Percentiles rank a stretch among this genome's conserved stretches.
phyloP scores from a whole-genome alignment of 345 rosid species.

The Lumnitzera racemosa region DNA sequence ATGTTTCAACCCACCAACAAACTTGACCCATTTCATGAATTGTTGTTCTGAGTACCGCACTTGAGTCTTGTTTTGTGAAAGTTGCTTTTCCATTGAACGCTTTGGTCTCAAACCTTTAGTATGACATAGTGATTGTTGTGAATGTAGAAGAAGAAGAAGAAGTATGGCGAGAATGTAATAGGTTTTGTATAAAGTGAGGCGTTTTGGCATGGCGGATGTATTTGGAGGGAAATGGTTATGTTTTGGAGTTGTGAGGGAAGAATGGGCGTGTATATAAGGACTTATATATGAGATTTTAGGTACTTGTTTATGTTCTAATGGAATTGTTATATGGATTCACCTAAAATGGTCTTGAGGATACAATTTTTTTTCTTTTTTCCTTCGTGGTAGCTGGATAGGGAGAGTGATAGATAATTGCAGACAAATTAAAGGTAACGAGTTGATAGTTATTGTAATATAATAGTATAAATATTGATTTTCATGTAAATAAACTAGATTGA shows the following conservation, averaged over 20 bases:
- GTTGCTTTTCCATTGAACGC: constrained; percentile 25
- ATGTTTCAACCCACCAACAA: constrained; percentile 77
- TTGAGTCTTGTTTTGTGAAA: constrained; percentile 33
- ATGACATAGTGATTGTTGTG: constrained; percentile 42
- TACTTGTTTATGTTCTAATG: background rate
- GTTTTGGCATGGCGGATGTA: constrained; percentile 11
- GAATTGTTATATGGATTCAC: background rate
- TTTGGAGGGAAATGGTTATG: constrained; percentile 5
- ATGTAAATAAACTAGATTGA: too few relatives aligned
- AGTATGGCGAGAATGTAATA: constrained; percentile 11
- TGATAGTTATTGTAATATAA: too few relatives aligned
- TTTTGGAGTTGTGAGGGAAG: background rate
- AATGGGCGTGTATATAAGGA: background rate
- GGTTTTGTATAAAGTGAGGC: constrained; percentile 9
- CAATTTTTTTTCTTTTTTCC: too few relatives aligned
- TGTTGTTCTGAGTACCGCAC: constrained; percentile 63
- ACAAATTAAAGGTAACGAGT: too few relatives aligned
- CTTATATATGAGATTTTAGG: constrained; percentile 11
- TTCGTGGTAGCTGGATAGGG: too few relatives aligned
- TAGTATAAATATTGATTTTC: too few relatives aligned
- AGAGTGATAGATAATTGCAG: too few relatives aligned
- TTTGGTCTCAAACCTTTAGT: constrained; percentile 54
- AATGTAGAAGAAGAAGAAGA: constrained; percentile 19
- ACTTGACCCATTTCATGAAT: constrained; percentile 90
- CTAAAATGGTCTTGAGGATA: too few relatives aligned